Base-by-base conservation (phyloP, 768 basidiomycete genomes). In the Phanerodontia chrysosporium region DNA sequence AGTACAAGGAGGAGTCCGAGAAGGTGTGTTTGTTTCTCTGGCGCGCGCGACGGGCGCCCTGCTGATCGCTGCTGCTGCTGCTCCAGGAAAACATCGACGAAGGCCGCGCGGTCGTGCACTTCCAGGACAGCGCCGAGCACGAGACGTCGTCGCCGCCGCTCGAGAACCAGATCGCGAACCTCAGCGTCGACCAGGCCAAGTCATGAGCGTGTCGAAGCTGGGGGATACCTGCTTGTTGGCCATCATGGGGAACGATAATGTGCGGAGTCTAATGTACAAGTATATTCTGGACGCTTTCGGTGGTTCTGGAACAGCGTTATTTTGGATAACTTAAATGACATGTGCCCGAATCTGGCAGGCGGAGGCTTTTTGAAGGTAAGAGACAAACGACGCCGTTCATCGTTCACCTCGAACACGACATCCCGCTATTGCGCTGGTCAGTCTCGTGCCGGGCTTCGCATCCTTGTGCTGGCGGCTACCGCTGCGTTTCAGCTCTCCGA, bases 1-100 rank as follows among this genome's bases (percentile, higher is more conserved):
- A 85, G 69, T 86, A 83, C 75, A 94, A 94, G 74, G 83, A 85
- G 66, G 92, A 94, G 70, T 91, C 90, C 3, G 92, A 87, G 67
- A 82, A 83, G 70, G 85, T 78, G 63, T 59, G 74, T 61, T n/a
- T n/a, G n/a, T n/a, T n/a, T n/a, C n/a, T n/a, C n/a, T n/a, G n/a
- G n/a, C n/a, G n/a, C n/a, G n/a, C n/a, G n/a, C n/a, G n/a, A n/a
- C n/a, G n/a, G n/a, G n/a, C n/a, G n/a, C n/a, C n/a, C n/a, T n/a
- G n/a, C 2, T 21, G 21, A 16, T 2, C 30, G 45, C 21, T 45
- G 18, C 10, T 12, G 2, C 36, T 54, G 45, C 29, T 8, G 28
- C 10, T 9, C n/a, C 55, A 66, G 64, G 70, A 72, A 63, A 55
- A 63, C 30, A 32, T 72, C 22, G 51, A 67, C 59, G 68, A 63